phyloP scores from a whole-genome alignment of 495 filamentous ascomycete species.

The Neurospora africana region DNA sequence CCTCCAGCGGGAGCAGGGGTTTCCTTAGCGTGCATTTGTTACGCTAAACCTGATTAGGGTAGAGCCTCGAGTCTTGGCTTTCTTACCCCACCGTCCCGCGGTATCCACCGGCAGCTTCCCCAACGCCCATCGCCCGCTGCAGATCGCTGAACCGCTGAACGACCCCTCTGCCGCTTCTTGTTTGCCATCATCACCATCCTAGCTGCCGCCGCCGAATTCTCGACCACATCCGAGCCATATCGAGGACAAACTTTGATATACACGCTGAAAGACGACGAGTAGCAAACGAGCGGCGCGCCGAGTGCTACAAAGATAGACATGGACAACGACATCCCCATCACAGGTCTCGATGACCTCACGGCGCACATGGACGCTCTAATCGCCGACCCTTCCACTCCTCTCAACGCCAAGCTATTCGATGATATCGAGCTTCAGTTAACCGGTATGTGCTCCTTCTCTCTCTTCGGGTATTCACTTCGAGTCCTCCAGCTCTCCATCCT shows the following conservation, averaged over 20 bases:
- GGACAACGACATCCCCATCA: constrained; percentile 26
- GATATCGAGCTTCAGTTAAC: constrained; percentile 45
- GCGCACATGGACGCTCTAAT: constrained; percentile 39
- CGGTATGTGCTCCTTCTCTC: constrained; percentile 20
- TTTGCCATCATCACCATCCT: not conserved
- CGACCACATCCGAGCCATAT: not conserved
- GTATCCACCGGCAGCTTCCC: not conserved
- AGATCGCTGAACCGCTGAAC: not conserved
- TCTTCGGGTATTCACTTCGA: no score
- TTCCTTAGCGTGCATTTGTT: not conserved
- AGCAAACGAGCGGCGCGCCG: not conserved
- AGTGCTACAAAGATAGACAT: not conserved
- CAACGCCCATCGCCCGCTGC: not conserved
- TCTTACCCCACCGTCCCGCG: not conserved
- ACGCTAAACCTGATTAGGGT: not conserved
- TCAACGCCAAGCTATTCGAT: constrained; percentile 40
- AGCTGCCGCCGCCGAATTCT: not conserved
- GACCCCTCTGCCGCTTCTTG: no score
- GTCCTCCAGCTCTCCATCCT: not conserved
- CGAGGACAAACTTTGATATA: no score
- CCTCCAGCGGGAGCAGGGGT: not conserved
- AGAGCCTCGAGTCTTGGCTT: not conserved
- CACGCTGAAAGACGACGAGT: not conserved
- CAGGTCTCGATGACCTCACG: constrained; percentile 38
- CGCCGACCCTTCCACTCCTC: constrained; percentile 22